Conservation (phyloP, 345 rosid genomes). For the Sisymbrium irio region DNA sequence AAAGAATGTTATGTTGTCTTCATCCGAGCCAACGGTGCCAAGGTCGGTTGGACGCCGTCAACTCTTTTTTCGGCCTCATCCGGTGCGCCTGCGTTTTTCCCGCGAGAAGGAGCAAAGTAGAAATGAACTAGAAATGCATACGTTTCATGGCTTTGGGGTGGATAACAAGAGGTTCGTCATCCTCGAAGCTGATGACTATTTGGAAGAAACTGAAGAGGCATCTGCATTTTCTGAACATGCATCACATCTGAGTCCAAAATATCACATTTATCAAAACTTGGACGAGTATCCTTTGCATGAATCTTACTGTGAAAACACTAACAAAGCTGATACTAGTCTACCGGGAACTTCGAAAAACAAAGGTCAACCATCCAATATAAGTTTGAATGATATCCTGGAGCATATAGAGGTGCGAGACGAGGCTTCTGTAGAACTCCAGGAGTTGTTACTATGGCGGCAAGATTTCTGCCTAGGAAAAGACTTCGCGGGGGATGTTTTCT, state of each 20-base stretch:
- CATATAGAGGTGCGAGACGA: constrained; percentile 53
- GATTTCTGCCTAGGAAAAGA: constrained; percentile 41
- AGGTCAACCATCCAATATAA: constrained; percentile 42
- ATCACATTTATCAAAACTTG: constrained; percentile 36
- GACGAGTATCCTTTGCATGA: constrained; percentile 35
- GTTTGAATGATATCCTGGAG: constrained; percentile 66
- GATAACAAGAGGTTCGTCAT: constrained; percentile 44
- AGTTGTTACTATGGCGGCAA: constrained; percentile 69
- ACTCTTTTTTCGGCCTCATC: constrained; percentile 76
- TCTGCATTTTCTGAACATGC: constrained; percentile 74
- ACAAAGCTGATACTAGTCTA: constrained; percentile 33
- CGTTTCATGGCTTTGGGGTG: constrained; percentile 39
- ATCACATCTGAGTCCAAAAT: constrained; percentile 59
- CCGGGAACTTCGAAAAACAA: constrained; percentile 34
- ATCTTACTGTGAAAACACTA: constrained; percentile 31
- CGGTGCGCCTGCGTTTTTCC: constrained; percentile 47
- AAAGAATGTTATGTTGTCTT: constrained; percentile 90
- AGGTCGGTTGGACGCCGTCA: constrained; percentile 87
- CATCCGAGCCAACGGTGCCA: constrained; percentile 63
- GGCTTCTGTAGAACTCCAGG: constrained; percentile 59
- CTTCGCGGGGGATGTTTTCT: constrained; percentile 68
- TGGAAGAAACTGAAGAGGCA: constrained; percentile 72
- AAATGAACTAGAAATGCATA: constrained; percentile 35
- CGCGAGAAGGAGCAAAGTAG: constrained; percentile 31
- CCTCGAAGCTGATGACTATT: constrained; percentile 44